Conservation (phyloP, 257 asterid genomes). For the Solanum sitiens region DNA sequence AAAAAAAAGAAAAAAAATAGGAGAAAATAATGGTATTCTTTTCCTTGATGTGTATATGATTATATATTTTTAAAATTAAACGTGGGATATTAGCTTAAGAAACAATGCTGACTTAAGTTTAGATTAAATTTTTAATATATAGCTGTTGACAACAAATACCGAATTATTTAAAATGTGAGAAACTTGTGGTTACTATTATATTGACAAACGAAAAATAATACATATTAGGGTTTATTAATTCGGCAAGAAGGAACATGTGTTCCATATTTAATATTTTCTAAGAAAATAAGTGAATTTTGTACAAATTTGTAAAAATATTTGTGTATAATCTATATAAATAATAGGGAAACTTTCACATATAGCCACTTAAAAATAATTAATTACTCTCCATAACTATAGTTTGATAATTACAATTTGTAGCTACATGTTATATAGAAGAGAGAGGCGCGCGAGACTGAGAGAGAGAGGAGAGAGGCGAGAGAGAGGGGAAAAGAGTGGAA, state of each 20-base stretch:
- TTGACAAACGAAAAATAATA: background rate
- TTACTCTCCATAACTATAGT: too few relatives aligned
- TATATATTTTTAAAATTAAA: background rate
- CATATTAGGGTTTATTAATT: background rate
- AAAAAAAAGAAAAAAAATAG: background rate
- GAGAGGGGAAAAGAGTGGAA: too few relatives aligned
- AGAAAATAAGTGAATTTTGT: background rate
- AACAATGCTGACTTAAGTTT: background rate
- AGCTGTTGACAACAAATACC: background rate
- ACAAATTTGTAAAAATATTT: too few relatives aligned
- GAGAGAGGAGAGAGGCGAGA: too few relatives aligned
- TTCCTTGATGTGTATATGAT: background rate
- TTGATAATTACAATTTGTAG: too few relatives aligned
- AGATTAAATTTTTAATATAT: background rate
- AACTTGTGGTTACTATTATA: background rate
- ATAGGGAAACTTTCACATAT: too few relatives aligned
- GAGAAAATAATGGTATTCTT: background rate
- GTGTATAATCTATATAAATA: background rate
- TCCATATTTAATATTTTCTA: too few relatives aligned
- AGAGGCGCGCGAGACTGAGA: too few relatives aligned
- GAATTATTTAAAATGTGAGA: background rate
- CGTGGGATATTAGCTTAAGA: background rate
- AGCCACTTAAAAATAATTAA: too few relatives aligned
- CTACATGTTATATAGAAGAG: too few relatives aligned
- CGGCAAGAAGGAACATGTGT: background rate